Evolutionary conservation across 192 early-diverging fungal species (phyloP).

Genomic region (Dispira parvispora): DNA sequence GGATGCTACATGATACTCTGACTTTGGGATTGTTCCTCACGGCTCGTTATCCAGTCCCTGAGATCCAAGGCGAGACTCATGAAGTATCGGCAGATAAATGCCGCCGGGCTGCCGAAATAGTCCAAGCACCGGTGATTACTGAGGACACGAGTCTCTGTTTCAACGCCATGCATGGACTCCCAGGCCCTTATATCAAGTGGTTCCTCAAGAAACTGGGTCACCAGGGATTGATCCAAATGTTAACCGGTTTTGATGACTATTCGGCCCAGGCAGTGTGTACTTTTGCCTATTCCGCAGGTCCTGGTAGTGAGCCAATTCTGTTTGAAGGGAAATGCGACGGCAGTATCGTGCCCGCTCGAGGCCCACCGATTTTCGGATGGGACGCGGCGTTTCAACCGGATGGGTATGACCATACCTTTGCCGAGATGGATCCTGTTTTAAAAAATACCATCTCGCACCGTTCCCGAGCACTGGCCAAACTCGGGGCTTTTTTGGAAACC

Average conservation of each 20-base stretch:
- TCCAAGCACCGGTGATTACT: conserved; percentile 61
- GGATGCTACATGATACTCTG: too few relatives aligned
- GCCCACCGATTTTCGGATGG: conserved; percentile 83
- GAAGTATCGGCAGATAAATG: conserved; percentile 72
- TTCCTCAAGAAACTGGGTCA: conserved; percentile 62
- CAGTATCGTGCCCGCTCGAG: conserved; percentile 69
- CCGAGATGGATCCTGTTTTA: conserved; percentile 63
- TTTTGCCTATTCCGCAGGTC: conserved; percentile 71
- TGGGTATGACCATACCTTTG: conserved; percentile 55
- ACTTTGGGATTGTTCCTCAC: too few relatives aligned
- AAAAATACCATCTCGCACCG: conserved; percentile 93
- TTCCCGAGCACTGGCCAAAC: conserved; percentile 50
- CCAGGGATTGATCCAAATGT: conserved; percentile 59
- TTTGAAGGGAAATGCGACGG: conserved; percentile 84
- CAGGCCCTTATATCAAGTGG: conserved; percentile 90
- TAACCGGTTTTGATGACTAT: conserved; percentile 76
- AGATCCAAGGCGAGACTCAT: conserved; percentile 72
- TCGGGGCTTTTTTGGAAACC: conserved; percentile 23
- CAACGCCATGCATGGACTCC: conserved; percentile 81
- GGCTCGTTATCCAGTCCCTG: conserved; percentile 39
- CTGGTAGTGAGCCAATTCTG: conserved; percentile 59
- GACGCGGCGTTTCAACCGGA: conserved; percentile 89
- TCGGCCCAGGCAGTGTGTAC: conserved; percentile 82
- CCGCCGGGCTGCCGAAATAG: conserved; percentile 43
- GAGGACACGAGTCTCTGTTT: conserved; percentile 94